phyloP scores from a whole-genome alignment of 1,139 yeast species.

The Magnusiomyces clavatus region DNA sequence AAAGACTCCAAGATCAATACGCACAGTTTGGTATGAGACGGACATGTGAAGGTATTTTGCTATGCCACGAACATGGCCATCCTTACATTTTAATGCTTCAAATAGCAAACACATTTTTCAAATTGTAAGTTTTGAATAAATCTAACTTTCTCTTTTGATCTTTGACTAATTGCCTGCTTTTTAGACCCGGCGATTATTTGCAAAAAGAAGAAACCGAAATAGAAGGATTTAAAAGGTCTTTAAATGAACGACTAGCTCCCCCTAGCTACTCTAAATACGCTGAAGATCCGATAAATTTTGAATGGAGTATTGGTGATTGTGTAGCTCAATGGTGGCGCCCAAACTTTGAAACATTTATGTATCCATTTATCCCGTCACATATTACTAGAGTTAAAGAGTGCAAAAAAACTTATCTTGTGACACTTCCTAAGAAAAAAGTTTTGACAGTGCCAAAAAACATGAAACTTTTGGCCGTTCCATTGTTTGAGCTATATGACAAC shows the following conservation, averaged over 20 bases:
- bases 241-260: constrained; percentile 27
- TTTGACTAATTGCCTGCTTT: constrained; percentile 8
- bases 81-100: constrained; percentile 32
- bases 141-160: background rate
- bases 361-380: constrained; percentile 35
- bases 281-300: constrained; percentile 17
- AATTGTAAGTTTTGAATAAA: constrained; percentile 17
- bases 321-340: constrained; percentile 37
- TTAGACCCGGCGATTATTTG: constrained; percentile 32
- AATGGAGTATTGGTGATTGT: constrained; percentile 32
- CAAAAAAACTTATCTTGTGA: constrained; percentile 30
- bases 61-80: constrained; percentile 33
- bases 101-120: constrained; percentile 28
- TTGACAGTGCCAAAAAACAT: constrained; percentile 29
- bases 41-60: constrained; percentile 31
- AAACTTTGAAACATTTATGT: constrained; percentile 30
- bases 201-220: constrained; percentile 29
- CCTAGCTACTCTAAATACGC: constrained; percentile 15
- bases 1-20: constrained; percentile 28
- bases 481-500: constrained; percentile 33
- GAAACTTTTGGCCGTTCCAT: constrained; percentile 31
- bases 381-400: constrained; percentile 33
- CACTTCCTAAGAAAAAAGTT: constrained; percentile 26
- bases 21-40: constrained; percentile 30
- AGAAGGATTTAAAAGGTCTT: constrained; percentile 25